phyloP scores from a whole-genome alignment of 257 asterid species.

The Ophiorrhiza pumila region DNA sequence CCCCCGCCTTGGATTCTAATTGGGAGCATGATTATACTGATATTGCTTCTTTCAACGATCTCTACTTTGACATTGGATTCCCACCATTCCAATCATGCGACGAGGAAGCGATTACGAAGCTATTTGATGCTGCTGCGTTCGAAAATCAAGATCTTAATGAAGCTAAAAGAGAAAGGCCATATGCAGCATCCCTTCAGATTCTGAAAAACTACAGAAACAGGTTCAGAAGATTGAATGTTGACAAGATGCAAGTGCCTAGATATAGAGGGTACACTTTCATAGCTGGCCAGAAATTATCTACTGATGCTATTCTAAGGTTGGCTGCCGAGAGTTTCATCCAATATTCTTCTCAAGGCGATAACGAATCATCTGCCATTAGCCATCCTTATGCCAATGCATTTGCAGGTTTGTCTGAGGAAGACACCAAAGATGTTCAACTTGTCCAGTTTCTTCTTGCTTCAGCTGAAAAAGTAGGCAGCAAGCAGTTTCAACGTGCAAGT shows the following conservation, averaged over 20 bases:
- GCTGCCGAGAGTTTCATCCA: slow-evolving; percentile 55
- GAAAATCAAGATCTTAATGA: slow-evolving; percentile 12
- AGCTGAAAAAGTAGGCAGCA: slow-evolving; percentile 25
- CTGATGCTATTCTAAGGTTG: slow-evolving; percentile 35
- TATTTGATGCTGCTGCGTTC: background rate
- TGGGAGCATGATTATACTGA: slow-evolving; percentile 5
- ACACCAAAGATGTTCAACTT: slow-evolving; percentile 16
- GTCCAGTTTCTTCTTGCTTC: slow-evolving; percentile 28
- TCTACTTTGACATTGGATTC: slow-evolving; percentile 17
- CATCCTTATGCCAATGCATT: slow-evolving; percentile 27
- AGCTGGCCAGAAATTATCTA: slow-evolving; percentile 17
- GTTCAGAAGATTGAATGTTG: slow-evolving; percentile 33
- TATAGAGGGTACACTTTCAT: background rate
- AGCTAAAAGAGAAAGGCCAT: slow-evolving; percentile 13
- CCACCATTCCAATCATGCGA: slow-evolving; percentile 23
- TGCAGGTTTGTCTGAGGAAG: slow-evolving; percentile 19
- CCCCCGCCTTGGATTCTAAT: background rate
- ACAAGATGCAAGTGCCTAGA: slow-evolving; percentile 14
- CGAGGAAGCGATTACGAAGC: slow-evolving; percentile 10
- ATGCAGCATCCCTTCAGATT: slow-evolving; percentile 34
- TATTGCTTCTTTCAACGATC: slow-evolving; percentile 18
- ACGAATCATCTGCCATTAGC: slow-evolving; percentile 29
- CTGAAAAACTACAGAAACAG: slow-evolving; percentile 41
- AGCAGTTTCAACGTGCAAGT: slow-evolving; percentile 25
- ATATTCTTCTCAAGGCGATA: slow-evolving; percentile 15